These are phyloP conservation scores for Candida methanosorbosa DNA, from an alignment of 805 yeast genomes.

Conservation along the genomic window DNA sequence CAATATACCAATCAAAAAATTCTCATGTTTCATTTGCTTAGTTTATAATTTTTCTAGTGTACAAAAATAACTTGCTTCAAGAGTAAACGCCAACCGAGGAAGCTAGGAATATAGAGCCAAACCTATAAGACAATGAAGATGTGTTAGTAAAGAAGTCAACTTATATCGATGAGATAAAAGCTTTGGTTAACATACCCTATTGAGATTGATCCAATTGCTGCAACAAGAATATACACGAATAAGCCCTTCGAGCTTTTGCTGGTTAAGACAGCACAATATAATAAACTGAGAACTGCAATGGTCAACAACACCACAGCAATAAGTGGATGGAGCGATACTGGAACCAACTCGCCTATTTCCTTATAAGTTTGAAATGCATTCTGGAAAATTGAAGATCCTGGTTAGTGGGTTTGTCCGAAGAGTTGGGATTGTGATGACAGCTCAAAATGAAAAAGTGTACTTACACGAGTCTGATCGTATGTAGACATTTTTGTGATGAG, in stretches of 20 bases:
- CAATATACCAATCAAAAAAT: no score
- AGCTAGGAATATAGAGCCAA: constrained; percentile 21
- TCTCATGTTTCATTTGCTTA: no score
- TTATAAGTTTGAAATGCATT: not conserved
- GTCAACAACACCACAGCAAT: constrained; percentile 8
- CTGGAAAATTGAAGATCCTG: no score
- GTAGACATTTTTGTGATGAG: no score
- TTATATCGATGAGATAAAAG: constrained; percentile 14
- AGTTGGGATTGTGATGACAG: no score
- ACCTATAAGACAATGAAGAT: constrained; percentile 5
- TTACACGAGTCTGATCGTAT: no score
- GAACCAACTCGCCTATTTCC: constrained; percentile 2
- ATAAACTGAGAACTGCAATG: constrained; percentile 6
- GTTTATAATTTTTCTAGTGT: not conserved
- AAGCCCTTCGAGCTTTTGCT: constrained; percentile 1
- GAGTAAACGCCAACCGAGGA: constrained; percentile 24
- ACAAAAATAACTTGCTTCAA: constrained; percentile 6
- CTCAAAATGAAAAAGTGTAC: no score
- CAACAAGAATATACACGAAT: constrained; percentile 9
- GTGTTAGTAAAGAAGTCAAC: constrained; percentile 8
- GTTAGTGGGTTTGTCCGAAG: no score
- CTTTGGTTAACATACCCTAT: constrained; percentile 7
- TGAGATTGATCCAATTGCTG: constrained; percentile 12
- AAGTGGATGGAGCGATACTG: constrained; percentile 8
- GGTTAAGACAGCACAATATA: constrained; percentile 3